phyloP scores from a whole-genome alignment of 768 basidiomycete genomes.

The Tricholoma bakamatsutake region DNA sequence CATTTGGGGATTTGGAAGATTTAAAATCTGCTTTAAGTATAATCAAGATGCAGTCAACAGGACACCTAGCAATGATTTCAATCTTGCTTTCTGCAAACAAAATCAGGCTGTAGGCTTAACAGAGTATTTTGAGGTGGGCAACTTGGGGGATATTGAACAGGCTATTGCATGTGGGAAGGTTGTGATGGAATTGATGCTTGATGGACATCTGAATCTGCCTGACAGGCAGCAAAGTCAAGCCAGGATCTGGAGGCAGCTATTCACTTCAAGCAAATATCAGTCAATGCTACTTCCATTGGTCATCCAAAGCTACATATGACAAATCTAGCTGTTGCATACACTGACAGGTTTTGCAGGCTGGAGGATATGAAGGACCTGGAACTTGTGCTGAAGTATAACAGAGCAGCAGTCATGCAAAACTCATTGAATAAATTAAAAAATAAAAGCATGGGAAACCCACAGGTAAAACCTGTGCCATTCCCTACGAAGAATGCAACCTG shows the following conservation, averaged over 20 bases:
- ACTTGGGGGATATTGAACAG: constrained; percentile 4
- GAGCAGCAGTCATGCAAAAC: no score
- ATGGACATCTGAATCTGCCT: constrained; percentile 2
- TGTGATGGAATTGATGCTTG: neutral
- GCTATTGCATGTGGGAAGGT: neutral
- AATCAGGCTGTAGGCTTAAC: constrained; percentile 2
- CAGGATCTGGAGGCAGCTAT: constrained; percentile 1
- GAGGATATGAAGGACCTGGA: neutral
- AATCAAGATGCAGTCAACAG: constrained; percentile 1
- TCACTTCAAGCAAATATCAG: neutral
- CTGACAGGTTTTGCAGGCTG: neutral
- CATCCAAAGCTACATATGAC: neutral
- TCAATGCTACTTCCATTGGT: neutral
- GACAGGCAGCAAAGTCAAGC: neutral
- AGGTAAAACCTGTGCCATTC: no score
- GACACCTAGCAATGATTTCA: neutral
- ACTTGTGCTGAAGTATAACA: neutral
- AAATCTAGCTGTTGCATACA: neutral
- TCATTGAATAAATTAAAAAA: no score
- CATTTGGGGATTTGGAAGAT: constrained; percentile 1
- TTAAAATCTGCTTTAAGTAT: constrained; percentile 5
- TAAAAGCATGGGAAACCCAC: no score
- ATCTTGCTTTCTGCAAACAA: neutral
- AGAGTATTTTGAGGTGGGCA: neutral
- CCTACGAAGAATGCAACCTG: no score